Conservation (phyloP, 2,329 filamentous ascomycete species). For the Septoria petroselini region DNA sequence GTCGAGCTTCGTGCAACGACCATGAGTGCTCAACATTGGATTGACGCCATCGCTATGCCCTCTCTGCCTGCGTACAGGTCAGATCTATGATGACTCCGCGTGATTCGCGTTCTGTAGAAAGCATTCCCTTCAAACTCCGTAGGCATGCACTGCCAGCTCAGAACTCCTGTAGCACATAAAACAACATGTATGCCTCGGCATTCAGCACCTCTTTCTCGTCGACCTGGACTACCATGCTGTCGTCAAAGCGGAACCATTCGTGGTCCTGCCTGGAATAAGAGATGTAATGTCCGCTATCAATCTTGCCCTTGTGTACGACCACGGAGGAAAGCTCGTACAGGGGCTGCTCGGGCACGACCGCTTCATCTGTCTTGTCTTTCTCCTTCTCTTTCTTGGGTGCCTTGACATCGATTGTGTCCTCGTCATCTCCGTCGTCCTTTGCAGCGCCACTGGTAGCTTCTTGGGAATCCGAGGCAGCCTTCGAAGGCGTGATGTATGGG, state of each 20-base stretch:
- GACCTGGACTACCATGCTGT: constrained; percentile 84
- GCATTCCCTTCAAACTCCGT: not conserved
- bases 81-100: not conserved
- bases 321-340: constrained; percentile 86
- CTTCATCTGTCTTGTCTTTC: constrained; percentile 18
- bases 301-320: constrained; percentile 87
- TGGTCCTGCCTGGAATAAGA: constrained; percentile 82
- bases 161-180: constrained; percentile 56
- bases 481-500: constrained; percentile 64
- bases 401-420: constrained; percentile 23
- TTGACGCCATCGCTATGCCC: not conserved
- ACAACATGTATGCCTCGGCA: constrained; percentile 84
- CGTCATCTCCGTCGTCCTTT: constrained; percentile 20
- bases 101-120: not conserved
- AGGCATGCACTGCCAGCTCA: not conserved
- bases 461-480: constrained; percentile 12
- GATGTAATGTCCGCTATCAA: constrained; percentile 88
- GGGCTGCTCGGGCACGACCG: constrained; percentile 47
- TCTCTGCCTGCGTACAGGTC: constrained; percentile 11
- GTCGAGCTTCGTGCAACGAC: no score
- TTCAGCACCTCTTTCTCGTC: constrained; percentile 79
- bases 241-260: constrained; percentile 94
- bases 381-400: constrained; percentile 14
- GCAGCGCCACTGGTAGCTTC: constrained; percentile 41
- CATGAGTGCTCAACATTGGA: not conserved